Evolutionary conservation across 495 filamentous ascomycete genomes (phyloP).

Genomic region (Penicillium silybi): DNA sequence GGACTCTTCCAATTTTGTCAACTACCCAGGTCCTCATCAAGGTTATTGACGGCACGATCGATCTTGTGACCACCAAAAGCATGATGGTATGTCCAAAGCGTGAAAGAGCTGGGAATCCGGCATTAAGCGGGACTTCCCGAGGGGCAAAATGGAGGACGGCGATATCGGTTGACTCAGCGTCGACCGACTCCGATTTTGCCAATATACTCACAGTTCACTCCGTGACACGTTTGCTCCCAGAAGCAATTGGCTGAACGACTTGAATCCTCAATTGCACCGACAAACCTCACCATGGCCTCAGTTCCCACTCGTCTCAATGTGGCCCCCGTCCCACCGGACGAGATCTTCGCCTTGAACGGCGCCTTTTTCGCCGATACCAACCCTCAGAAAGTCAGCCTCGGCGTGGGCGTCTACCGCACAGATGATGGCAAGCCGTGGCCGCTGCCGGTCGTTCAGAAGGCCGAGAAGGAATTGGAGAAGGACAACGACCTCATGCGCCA

Average conservation of each 20-base stretch:
- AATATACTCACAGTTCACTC: constrained; percentile 4
- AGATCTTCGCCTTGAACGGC: constrained; percentile 47
- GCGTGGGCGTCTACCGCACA: constrained; percentile 49
- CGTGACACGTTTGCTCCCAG: background rate
- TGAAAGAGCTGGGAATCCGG: constrained; percentile 11
- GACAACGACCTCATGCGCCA: constrained; percentile 41
- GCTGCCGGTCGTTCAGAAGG: constrained; percentile 43
- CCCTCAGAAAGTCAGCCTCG: constrained; percentile 48
- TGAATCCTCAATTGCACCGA: background rate
- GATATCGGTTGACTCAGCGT: constrained; percentile 33
- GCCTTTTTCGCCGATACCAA: constrained; percentile 36
- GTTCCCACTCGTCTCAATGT: constrained; percentile 29
- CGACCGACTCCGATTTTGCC: constrained; percentile 3
- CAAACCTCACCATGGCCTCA: constrained; percentile 28
- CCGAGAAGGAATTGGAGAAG: constrained; percentile 36
- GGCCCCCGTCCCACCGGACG: constrained; percentile 42
- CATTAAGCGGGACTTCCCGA: constrained; percentile 28
- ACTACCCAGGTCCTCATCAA: background rate
- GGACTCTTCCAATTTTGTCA: background rate
- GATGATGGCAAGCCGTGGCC: constrained; percentile 53
- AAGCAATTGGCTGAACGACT: background rate
- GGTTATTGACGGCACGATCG: constrained; percentile 16
- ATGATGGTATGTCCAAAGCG: constrained; percentile 3
- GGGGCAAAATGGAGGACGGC: constrained; percentile 17
- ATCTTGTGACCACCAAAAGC: constrained; percentile 7